phyloP scores from a whole-genome alignment of 2,329 filamentous ascomycete genomes.

The Epichloe gansuensis region DNA sequence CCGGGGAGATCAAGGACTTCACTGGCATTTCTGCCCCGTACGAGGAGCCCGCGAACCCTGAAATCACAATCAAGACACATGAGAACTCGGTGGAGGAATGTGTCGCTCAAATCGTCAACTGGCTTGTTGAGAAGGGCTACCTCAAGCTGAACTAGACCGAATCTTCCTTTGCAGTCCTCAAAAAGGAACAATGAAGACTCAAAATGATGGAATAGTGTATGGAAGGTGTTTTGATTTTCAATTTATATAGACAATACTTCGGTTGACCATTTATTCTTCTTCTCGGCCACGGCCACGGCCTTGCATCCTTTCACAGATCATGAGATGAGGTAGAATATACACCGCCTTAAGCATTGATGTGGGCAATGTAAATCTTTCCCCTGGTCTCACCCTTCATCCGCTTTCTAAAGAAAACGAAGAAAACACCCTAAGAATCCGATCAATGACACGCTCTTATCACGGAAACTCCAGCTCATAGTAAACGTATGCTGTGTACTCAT shows the following conservation, averaged over 20 bases:
- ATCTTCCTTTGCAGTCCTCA: not conserved
- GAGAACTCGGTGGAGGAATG: slow-evolving; percentile 78
- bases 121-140: slow-evolving; percentile 56
- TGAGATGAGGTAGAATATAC: slow-evolving; percentile 17
- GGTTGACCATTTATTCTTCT: not conserved
- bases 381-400: not conserved
- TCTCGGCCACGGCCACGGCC: not conserved
- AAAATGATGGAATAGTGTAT: not conserved
- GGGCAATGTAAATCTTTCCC: not conserved
- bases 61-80: slow-evolving; percentile 77
- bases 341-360: slow-evolving; percentile 12
- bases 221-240: not conserved
- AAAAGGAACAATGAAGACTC: not conserved
- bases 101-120: slow-evolving; percentile 70
- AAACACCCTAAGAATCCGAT: too few species aligned
- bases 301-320: slow-evolving; percentile 7
- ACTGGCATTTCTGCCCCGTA: slow-evolving; percentile 93
- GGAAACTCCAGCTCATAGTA: slow-evolving; percentile 88
- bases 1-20: slow-evolving; percentile 92
- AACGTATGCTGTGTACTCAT: slow-evolving; percentile 90
- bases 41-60: slow-evolving; percentile 72
- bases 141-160: slow-evolving; percentile 14
- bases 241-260: not conserved
- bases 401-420: not conserved
- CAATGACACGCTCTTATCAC: slow-evolving; percentile 9